Evolutionary conservation across 106 monocot species (phyloP).

Genomic region (Hemerocallis citrina): DNA sequence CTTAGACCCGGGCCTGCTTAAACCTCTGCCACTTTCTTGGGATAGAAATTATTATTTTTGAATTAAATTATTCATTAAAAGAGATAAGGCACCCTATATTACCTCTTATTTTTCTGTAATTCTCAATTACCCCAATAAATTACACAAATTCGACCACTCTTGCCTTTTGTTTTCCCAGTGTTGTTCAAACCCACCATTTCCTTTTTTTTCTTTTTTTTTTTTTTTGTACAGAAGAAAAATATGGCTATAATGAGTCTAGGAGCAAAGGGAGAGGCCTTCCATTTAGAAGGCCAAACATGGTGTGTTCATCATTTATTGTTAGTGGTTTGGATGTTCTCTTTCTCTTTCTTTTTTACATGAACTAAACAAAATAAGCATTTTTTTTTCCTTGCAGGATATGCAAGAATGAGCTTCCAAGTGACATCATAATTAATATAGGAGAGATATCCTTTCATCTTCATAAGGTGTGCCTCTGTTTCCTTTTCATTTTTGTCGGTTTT

Average conservation of each 20-base stretch:
- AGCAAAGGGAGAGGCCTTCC: conserved; percentile 38
- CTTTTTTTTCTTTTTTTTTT: background rate
- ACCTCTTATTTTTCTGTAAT: background rate
- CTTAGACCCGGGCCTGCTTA: conserved; percentile 6
- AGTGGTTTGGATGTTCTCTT: no score
- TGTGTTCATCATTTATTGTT: conserved; percentile 6
- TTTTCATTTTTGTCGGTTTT: background rate
- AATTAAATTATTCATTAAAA: no score
- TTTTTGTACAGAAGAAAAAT: background rate
- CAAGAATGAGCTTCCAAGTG: conserved; percentile 46
- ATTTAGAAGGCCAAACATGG: conserved; percentile 38
- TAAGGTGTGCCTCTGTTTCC: conserved; percentile 22
- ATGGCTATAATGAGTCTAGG: conserved; percentile 57
- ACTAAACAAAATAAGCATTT: background rate
- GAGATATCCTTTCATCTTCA: conserved; percentile 57
- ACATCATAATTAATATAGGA: conserved; percentile 40
- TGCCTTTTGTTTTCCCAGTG: no score
- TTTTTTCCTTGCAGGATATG: conserved; percentile 30
- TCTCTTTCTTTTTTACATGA: background rate
- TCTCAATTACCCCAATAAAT: no score
- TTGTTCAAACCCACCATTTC: no score
- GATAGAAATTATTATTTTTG: background rate
- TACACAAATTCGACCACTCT: no score
- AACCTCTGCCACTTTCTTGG: conserved; percentile 9
- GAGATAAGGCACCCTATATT: background rate